Conservation (phyloP, 2,329 filamentous ascomycete genomes). For the Remersonia thermophila region DNA sequence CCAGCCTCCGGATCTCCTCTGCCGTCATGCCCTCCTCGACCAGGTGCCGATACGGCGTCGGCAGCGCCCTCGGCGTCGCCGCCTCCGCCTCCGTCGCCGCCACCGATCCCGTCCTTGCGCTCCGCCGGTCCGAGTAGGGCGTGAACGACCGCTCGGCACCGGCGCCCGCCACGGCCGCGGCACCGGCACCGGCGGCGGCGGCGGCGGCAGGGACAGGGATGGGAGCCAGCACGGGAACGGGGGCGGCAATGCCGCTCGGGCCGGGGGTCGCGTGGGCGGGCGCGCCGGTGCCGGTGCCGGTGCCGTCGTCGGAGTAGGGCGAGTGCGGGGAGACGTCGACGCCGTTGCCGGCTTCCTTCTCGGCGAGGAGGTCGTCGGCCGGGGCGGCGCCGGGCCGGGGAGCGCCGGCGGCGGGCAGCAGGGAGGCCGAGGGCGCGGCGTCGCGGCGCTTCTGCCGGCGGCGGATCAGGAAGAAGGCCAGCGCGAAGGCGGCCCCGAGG, state of each 20-base stretch:
- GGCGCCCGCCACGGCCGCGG: background rate
- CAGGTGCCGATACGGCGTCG: constrained; percentile 34
- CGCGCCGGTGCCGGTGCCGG: constrained; percentile 8
- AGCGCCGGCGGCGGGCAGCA: constrained; percentile 17
- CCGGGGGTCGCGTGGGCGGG: constrained; percentile 4
- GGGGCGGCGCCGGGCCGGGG: constrained; percentile 17
- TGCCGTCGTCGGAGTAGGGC: constrained; percentile 30
- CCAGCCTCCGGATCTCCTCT: constrained; percentile 41
- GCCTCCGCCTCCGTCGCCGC: background rate
- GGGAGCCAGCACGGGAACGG: background rate
- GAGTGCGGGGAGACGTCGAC: constrained; percentile 28
- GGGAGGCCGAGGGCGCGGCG: background rate
- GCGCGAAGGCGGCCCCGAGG: constrained; percentile 27
- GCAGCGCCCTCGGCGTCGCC: constrained; percentile 20
- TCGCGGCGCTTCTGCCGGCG: constrained; percentile 25
- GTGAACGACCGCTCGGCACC: constrained; percentile 2
- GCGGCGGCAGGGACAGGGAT: constrained; percentile 2
- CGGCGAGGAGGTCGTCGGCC: constrained; percentile 30
- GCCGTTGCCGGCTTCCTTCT: constrained; percentile 32
- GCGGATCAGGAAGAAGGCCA: constrained; percentile 33
- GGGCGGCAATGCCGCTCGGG: too few species aligned
- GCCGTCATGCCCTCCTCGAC: constrained; percentile 50
- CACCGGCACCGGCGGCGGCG: constrained; percentile 6
- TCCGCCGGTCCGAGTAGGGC: constrained; percentile 8
- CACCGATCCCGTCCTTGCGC: background rate